These are phyloP conservation scores for Pythium insidiosum DNA, from an alignment of 352 stramenopile genomes.

Conservation along the genomic window DNA sequence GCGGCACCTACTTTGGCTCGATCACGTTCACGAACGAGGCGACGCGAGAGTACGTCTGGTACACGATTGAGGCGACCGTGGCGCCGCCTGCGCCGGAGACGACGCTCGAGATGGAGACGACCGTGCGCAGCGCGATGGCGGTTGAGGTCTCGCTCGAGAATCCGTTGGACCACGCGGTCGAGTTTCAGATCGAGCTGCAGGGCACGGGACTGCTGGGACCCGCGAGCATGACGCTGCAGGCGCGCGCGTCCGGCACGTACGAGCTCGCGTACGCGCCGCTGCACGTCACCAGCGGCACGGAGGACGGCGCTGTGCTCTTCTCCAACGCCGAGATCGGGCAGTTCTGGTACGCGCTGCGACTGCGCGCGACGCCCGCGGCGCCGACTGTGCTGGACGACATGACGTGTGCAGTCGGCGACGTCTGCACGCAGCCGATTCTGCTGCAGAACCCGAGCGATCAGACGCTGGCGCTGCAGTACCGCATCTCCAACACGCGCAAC, in stretches of 20 bases:
- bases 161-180: constrained; percentile 74
- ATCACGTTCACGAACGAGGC: constrained; percentile 87
- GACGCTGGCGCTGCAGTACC: constrained; percentile 64
- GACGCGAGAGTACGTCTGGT: constrained; percentile 88
- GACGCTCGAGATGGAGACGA: constrained; percentile 78
- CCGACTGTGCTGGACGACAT: constrained; percentile 64
- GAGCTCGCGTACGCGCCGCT: constrained; percentile 91
- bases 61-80: constrained; percentile 88
- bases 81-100: constrained; percentile 61
- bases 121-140: constrained; percentile 74
- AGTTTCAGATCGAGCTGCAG: constrained; percentile 81
- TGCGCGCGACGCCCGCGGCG: constrained; percentile 51
- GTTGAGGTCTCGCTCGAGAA: constrained; percentile 90
- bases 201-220: constrained; percentile 84
- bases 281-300: constrained; percentile 24
- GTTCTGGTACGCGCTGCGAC: constrained; percentile 90
- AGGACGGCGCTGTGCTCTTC: constrained; percentile 85
- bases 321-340: constrained; percentile 86
- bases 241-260: constrained; percentile 73
- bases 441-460: constrained; percentile 88
- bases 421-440: constrained; percentile 59
- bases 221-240: constrained; percentile 54
- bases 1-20: constrained; percentile 88
- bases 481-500: constrained; percentile 78
- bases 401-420: constrained; percentile 75